Evolutionary conservation across 83 land plant genomes (phyloP).

Genomic region (Thuja plicata): DNA sequence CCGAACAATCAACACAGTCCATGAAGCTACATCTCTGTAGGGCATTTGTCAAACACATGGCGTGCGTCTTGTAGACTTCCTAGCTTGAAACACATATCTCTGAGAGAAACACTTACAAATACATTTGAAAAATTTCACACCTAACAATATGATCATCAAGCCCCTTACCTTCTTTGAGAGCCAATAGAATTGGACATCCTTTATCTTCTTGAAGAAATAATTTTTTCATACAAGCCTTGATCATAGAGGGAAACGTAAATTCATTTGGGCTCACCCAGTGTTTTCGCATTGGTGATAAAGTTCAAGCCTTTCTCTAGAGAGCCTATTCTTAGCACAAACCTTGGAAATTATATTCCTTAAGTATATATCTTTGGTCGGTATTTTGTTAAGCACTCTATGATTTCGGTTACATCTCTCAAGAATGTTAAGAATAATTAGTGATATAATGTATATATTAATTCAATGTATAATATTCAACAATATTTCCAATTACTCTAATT

Average conservation of each 20-base stretch:
- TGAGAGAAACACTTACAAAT: not conserved
- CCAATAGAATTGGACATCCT: not conserved
- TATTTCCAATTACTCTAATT: too few species aligned
- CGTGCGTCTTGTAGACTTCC: not conserved
- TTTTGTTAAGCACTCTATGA: constrained; percentile 11
- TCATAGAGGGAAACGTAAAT: constrained; percentile 9
- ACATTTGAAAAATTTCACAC: not conserved
- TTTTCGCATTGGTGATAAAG: constrained; percentile 19
- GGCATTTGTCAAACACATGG: constrained; percentile 26
- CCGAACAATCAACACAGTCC: too few species aligned
- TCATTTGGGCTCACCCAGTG: not conserved
- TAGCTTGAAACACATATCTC: not conserved
- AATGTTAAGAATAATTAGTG: too few species aligned
- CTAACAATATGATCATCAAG: constrained; percentile 1
- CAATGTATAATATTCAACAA: not conserved
- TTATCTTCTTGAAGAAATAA: not conserved
- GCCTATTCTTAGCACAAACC: not conserved
- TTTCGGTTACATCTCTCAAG: too few species aligned
- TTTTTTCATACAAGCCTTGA: not conserved
- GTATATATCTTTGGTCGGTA: not conserved
- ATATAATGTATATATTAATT: too few species aligned
- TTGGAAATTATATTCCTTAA: constrained; percentile 17
- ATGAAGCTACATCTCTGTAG: too few species aligned
- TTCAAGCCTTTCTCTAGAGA: not conserved
- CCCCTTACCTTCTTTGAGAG: not conserved